Conservation (phyloP, 805 yeast genomes). For the Scheffersomyces ergatensis region DNA sequence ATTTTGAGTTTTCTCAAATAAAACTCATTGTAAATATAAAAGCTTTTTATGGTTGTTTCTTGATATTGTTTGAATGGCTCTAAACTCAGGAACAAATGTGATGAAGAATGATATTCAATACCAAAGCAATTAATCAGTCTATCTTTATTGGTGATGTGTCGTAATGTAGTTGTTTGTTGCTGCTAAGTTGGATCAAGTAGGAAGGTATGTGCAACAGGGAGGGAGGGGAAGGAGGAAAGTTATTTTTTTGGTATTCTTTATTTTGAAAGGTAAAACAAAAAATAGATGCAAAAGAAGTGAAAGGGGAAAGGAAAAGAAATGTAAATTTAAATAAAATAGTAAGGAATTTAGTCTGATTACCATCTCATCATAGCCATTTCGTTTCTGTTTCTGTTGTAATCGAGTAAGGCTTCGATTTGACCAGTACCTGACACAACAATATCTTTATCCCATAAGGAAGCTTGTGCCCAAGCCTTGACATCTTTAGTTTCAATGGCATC, state of each 20-base stretch:
- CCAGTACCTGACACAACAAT: conserved; percentile 82
- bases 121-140: no score
- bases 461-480: conserved; percentile 71
- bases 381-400: conserved; percentile 82
- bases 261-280: no score
- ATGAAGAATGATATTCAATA: no score
- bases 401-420: conserved; percentile 80
- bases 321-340: background rate
- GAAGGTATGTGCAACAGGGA: no score
- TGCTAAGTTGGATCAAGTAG: no score
- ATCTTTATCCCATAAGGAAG: conserved; percentile 78
- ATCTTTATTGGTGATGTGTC: no score
- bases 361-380: conserved; percentile 87
- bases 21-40: no score
- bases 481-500: conserved; percentile 61
- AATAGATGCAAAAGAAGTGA: conserved; percentile 1
- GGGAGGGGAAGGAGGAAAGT: background rate
- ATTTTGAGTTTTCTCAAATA: no score
- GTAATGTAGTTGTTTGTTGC: no score
- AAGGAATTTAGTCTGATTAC: conserved; percentile 23
- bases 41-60: no score
- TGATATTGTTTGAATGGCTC: no score
- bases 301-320: background rate
- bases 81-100: no score
- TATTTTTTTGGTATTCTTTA: background rate